Evolutionary conservation across 2,329 filamentous ascomycete genomes (phyloP).

Genomic region (Raffaelea ambrosiae): DNA sequence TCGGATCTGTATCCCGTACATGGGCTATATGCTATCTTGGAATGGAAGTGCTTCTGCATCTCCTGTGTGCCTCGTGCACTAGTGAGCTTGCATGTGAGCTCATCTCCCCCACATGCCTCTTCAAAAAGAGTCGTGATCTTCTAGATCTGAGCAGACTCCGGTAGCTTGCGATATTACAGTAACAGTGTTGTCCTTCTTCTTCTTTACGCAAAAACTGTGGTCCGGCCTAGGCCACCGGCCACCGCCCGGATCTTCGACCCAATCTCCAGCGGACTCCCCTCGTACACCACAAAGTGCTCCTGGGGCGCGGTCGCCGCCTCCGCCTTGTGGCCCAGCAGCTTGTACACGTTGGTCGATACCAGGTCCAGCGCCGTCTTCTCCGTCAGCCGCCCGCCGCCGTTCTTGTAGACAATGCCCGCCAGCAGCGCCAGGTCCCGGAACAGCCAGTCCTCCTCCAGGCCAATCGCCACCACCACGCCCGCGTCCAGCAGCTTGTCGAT

Average conservation of each 20-base stretch:
- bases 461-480: conserved; percentile 49
- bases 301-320: conserved; percentile 15
- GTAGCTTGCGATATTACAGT: no score
- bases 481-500: conserved; percentile 49
- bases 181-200: no score
- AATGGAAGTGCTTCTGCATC: no score
- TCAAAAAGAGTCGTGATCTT: no score
- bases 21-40: no score
- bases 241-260: conserved; percentile 47
- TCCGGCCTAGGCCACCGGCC: conserved; percentile 30
- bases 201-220: conserved; percentile 23
- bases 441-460: conserved; percentile 54
- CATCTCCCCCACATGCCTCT: no score
- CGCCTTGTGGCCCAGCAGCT: conserved; percentile 42
- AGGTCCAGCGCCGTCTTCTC: conserved; percentile 48
- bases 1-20: no score
- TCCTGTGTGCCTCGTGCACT: no score
- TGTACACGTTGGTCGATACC: conserved; percentile 47
- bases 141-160: no score
- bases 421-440: conserved; percentile 50
- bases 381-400: conserved; percentile 44
- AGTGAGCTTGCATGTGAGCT: no score
- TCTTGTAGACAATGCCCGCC: conserved; percentile 51
- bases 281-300: conserved; percentile 51
- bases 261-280: conserved; percentile 55